A percentile compares a stretch with the other conserved stretches of the same genome.
These are phyloP conservation scores for Alternaria triticimaculans DNA, from an alignment of 2,329 filamentous ascomycete species.

Conservation along the genomic window DNA sequence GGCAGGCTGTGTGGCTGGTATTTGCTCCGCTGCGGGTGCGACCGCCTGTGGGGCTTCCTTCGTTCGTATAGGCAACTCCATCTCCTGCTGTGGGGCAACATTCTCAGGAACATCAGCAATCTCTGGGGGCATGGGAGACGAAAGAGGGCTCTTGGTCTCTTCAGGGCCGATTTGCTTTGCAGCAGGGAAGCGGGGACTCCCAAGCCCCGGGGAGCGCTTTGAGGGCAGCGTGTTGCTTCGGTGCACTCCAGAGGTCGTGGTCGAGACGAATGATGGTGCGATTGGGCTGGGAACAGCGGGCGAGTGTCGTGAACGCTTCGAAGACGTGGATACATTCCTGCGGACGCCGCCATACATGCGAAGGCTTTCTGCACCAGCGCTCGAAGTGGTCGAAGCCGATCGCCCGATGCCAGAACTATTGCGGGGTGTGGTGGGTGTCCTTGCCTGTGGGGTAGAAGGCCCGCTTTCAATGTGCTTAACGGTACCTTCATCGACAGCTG, in stretches of 20 bases:
- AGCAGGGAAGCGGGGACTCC: constrained; percentile 40
- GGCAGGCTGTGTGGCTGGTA: constrained; percentile 10
- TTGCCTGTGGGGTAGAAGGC: constrained; percentile 60
- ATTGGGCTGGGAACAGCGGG: constrained; percentile 72
- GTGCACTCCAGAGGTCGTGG: constrained; percentile 64
- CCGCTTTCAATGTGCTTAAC: constrained; percentile 74
- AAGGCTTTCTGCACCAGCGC: constrained; percentile 85
- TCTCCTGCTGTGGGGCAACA: constrained; percentile 12
- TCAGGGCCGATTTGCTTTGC: constrained; percentile 58
- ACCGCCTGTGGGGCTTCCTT: not conserved
- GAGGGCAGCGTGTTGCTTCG: constrained; percentile 93
- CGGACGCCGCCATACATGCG: constrained; percentile 80
- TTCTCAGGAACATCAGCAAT: constrained; percentile 18
- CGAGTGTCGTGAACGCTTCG: constrained; percentile 80
- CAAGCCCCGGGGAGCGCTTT: constrained; percentile 78
- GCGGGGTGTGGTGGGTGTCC: constrained; percentile 55
- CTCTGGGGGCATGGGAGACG: constrained; percentile 22
- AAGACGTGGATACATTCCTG: constrained; percentile 90
- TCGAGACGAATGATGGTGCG: constrained; percentile 39
- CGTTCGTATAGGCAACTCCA: constrained; percentile 3
- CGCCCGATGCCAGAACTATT: constrained; percentile 69
- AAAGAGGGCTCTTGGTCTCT: constrained; percentile 30
- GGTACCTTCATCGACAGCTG: constrained; percentile 88
- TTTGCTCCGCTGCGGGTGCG: not conserved
- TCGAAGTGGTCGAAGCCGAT: constrained; percentile 71